A percentile compares a stretch with the other conserved stretches of the same genome.
Evolutionary conservation across 306 rosid species (phyloP).

Genomic region (Sphenostylis stenocarpa): DNA sequence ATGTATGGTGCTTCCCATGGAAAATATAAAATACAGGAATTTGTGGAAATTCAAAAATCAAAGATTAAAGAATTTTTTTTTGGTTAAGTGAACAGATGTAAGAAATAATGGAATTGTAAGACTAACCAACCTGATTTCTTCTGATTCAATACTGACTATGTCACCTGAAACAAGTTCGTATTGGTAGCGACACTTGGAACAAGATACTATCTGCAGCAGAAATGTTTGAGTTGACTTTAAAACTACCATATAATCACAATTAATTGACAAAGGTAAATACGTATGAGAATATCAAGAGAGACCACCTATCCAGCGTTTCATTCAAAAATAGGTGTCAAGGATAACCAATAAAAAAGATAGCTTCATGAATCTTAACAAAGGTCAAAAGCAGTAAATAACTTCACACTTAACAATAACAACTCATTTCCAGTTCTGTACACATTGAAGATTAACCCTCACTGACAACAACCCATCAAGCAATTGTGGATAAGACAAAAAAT

Average conservation of each 20-base stretch:
- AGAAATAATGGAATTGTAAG: conserved; percentile 28
- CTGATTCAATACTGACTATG: conserved; percentile 76
- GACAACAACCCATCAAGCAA: conserved; percentile 17
- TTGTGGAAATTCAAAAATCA: conserved; percentile 22
- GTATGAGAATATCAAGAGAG: not conserved
- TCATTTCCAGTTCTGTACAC: not conserved
- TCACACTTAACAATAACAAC: not conserved
- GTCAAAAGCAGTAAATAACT: not conserved
- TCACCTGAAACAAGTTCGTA: conserved; percentile 89
- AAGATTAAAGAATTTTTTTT: not conserved
- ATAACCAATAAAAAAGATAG: not conserved
- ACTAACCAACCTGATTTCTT: conserved; percentile 87
- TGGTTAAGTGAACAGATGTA: not conserved
- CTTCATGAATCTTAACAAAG: conserved; percentile 24
- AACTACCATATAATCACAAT: not conserved
- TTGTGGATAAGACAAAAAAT: not conserved
- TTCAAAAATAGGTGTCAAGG: not conserved
- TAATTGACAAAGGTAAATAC: not conserved
- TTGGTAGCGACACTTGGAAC: conserved; percentile 92
- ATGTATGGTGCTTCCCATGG: conserved; percentile 12
- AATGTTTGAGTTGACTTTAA: conserved; percentile 13
- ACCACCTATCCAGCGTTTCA: not conserved
- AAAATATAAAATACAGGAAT: not conserved
- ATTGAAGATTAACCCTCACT: not conserved
- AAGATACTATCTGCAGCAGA: conserved; percentile 78